Percentiles rank a stretch among this genome's conserved stretches.
Conservation (phyloP, 140 eudicot genomes). For the Flaveria floridana region DNA sequence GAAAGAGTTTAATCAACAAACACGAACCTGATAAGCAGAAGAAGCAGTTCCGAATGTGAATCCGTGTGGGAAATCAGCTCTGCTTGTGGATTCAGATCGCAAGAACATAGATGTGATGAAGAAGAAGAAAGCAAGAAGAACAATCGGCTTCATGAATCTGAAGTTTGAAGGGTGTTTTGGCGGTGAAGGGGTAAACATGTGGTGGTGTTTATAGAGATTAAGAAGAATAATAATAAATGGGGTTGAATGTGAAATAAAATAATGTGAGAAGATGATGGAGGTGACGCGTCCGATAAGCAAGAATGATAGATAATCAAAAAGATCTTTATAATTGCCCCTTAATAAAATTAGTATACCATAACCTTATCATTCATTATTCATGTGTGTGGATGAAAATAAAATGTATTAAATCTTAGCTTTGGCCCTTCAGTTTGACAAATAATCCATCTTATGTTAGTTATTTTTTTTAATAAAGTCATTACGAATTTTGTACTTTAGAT, state of each 20-base stretch:
- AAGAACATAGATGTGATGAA: constrained; percentile 19
- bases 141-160: constrained; percentile 31
- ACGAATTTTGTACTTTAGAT: too few relatives aligned
- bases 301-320: background rate
- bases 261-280: background rate
- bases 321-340: too few relatives aligned
- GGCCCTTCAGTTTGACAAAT: too few relatives aligned
- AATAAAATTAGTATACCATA: too few relatives aligned
- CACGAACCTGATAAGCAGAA: constrained; percentile 76
- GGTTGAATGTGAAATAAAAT: background rate
- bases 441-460: too few relatives aligned
- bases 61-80: constrained; percentile 67
- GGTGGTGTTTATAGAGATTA: background rate
- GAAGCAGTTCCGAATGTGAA: constrained; percentile 90
- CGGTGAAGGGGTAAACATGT: constrained; percentile 23
- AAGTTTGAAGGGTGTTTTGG: constrained; percentile 25
- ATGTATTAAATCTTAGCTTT: too few relatives aligned
- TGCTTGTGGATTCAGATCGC: constrained; percentile 48
- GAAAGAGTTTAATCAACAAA: background rate
- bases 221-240: constrained; percentile 2
- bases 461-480: too few relatives aligned
- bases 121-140: constrained; percentile 14
- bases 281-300: constrained; percentile 26
- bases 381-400: too few relatives aligned
- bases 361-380: too few relatives aligned